Conservation (phyloP, 257 asterid species). For the Solanum medicagineum region DNA sequence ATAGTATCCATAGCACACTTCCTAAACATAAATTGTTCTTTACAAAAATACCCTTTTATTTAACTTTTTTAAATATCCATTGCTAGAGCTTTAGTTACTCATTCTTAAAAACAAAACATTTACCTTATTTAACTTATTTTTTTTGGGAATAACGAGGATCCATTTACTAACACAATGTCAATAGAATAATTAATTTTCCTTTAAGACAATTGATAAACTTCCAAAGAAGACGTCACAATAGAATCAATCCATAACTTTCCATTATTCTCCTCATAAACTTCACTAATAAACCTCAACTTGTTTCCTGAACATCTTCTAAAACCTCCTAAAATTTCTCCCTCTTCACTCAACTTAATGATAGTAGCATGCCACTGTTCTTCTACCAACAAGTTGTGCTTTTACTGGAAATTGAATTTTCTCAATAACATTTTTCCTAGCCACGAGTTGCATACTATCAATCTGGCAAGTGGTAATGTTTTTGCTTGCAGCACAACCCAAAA, state of each 20-base stretch:
- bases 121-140: too few relatives aligned
- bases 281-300: slow-evolving; percentile 45
- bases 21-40: too few relatives aligned
- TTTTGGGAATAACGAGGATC: background rate
- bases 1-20: too few relatives aligned
- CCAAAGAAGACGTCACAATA: slow-evolving; percentile 42
- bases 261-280: slow-evolving; percentile 48
- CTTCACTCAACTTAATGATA: slow-evolving; percentile 39
- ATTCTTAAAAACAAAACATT: too few relatives aligned
- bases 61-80: too few relatives aligned
- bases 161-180: background rate
- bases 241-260: slow-evolving; percentile 61
- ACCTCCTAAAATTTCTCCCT: slow-evolving; percentile 38
- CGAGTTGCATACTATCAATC: slow-evolving; percentile 14
- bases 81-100: too few relatives aligned
- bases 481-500: background rate
- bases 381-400: slow-evolving; percentile 40
- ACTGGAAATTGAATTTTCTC: slow-evolving; percentile 33
- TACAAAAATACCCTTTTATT: too few relatives aligned
- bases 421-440: slow-evolving; percentile 28
- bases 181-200: slow-evolving; percentile 11
- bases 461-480: background rate
- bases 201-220: slow-evolving; percentile 22
- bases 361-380: slow-evolving; percentile 58
- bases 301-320: slow-evolving; percentile 49